Base-by-base conservation (phyloP, 2,329 filamentous ascomycete species). In the Alternaria angustiovoidea region DNA sequence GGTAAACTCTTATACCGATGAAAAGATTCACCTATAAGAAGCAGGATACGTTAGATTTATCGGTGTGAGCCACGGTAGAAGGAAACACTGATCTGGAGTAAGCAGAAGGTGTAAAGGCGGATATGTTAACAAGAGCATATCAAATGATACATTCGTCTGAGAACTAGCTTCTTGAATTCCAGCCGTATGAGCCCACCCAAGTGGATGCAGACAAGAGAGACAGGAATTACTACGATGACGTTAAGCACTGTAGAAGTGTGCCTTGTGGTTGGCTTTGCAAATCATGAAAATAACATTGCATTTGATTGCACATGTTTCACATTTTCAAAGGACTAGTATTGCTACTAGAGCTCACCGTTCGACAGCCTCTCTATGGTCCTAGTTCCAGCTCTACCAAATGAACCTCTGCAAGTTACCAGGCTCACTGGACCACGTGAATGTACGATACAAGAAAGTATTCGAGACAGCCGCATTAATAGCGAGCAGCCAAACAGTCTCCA, bases 401-500 rank as follows among this genome's bases (percentile, higher is more conserved):
- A 96, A 96, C 54, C 92, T 84, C 81, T 95, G 92, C 30, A 85
- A 70, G 61, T 80, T 83, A 3, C 84, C 86, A 20, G 85, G 85
- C 69, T 89, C 86, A 32, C 87, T 80, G 38, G 76, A 77, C 91
- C 92, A 95, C 56, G 84, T 77, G 64, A 92, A 95, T 0, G 88
- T 88, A 69, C 84, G 83, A 57, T 82, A 82, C 54, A 95, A 73
- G 74, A 95, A 96, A 3, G 92, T 81, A 72, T 89, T 91, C 65
- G 89, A 89, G 3, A 91, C 92, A 0, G 75, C 83, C 1, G 75
- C 73, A 73, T 94, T 92, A 54, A 95, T 83, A 3, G 78, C 70
- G 30, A 89, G 60, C 67, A 91, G 89, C 90, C 91, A 94, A 0
- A 79, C 57, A 4, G 89, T 92, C 80, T 95, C 92, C 1, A 89